A percentile compares a stretch with the other conserved stretches of the same genome.
Conservation (phyloP, 352 stramenopile genomes). For the Globisporangium solare region DNA sequence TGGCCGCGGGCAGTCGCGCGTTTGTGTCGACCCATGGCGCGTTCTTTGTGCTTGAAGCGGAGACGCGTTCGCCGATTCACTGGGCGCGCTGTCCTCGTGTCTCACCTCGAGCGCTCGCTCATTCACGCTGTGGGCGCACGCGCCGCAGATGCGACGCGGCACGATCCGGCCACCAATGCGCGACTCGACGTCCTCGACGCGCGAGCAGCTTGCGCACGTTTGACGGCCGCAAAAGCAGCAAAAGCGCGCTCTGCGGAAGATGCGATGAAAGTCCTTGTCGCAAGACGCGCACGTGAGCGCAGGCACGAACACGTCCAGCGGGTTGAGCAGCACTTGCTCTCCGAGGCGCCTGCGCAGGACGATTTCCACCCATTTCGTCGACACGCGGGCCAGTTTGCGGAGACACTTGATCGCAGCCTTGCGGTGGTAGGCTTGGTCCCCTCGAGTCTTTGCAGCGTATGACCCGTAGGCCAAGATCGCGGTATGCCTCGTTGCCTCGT, state of each 20-base stretch:
- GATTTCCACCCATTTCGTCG: constrained; percentile 17
- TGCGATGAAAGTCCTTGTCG: constrained; percentile 11
- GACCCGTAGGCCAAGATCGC: constrained; percentile 17
- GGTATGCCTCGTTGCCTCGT: constrained; percentile 15
- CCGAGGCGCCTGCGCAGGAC: constrained; percentile 10
- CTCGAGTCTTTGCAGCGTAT: constrained; percentile 1
- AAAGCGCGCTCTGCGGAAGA: constrained; percentile 16
- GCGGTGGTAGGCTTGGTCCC: constrained; percentile 6
- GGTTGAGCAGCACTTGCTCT: constrained; percentile 9
- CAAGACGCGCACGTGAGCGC: constrained; percentile 14
- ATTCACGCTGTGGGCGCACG: not conserved
- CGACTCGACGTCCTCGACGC: constrained; percentile 11
- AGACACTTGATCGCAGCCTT: constrained; percentile 11
- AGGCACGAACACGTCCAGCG: constrained; percentile 8
- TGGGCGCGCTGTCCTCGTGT: not conserved
- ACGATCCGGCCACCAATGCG: constrained; percentile 8
- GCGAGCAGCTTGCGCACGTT: constrained; percentile 14
- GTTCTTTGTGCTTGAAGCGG: not conserved
- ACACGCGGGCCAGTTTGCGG: constrained; percentile 14
- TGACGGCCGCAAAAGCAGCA: constrained; percentile 12
- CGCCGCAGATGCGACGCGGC: constrained; percentile 10
- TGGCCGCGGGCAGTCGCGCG: not conserved
- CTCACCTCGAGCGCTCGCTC: not conserved
- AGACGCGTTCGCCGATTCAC: not conserved
- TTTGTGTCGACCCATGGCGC: not conserved